phyloP scores from a whole-genome alignment of 768 basidiomycete species.

The Rhodotorula babjevae region DNA sequence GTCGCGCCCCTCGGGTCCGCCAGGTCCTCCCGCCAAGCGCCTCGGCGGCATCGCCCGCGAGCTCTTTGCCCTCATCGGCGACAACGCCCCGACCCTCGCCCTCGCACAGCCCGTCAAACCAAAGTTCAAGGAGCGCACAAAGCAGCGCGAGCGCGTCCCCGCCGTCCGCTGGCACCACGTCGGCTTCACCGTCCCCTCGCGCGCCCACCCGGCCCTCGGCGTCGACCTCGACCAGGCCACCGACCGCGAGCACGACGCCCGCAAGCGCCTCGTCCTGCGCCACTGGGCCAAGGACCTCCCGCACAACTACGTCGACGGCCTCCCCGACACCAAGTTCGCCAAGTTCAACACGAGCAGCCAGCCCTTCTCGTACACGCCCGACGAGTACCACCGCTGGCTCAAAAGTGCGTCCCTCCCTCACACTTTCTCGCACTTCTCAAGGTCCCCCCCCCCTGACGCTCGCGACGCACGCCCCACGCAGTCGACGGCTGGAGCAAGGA shows the following conservation, averaged over 20 bases:
- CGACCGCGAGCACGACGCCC: constrained; percentile 65
- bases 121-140: constrained; percentile 74
- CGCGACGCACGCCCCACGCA: constrained; percentile 39
- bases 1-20: constrained; percentile 43
- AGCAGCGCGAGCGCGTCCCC: constrained; percentile 50
- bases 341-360: constrained; percentile 69
- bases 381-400: constrained; percentile 77
- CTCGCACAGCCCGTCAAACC: constrained; percentile 66
- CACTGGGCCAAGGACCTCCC: constrained; percentile 70
- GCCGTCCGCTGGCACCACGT: constrained; percentile 16
- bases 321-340: constrained; percentile 61
- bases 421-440: no score
- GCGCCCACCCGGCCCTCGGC: constrained; percentile 4
- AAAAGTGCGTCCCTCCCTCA: constrained; percentile 54
- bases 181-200: constrained; percentile 31
- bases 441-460: neutral
- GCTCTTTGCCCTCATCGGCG: constrained; percentile 90
- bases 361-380: constrained; percentile 69
- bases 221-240: constrained; percentile 54
- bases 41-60: constrained; percentile 83
- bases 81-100: constrained; percentile 77
- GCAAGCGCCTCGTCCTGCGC: constrained; percentile 62
- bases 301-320: constrained; percentile 12
- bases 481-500: constrained; percentile 85
- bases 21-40: constrained; percentile 49